Evolutionary conservation across 345 rosid species (phyloP).

Genomic region (Melaleuca alternifolia): DNA sequence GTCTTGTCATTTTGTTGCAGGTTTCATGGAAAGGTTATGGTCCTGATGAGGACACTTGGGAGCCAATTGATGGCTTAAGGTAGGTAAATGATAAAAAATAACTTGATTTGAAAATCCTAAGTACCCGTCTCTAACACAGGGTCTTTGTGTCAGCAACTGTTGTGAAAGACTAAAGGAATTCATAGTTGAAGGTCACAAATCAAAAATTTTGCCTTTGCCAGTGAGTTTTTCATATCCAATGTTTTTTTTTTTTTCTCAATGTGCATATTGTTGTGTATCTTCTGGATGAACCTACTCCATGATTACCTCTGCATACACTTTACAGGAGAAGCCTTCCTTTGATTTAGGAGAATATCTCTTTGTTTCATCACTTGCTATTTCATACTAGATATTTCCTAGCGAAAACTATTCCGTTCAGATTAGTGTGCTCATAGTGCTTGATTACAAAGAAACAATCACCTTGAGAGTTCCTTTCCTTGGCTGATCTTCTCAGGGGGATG

Average conservation of each 20-base stretch:
- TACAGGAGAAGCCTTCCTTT: neutral
- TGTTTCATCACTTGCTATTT: neutral
- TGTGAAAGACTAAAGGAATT: conserved; percentile 30
- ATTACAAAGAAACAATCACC: neutral
- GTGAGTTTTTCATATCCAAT: conserved; percentile 15
- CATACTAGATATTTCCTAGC: neutral
- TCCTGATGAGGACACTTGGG: conserved; percentile 52
- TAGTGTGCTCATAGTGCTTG: neutral
- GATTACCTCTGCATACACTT: neutral
- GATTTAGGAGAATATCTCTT: neutral
- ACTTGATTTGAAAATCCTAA: neutral
- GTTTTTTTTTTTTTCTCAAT: neutral
- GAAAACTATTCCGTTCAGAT: neutral
- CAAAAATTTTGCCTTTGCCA: conserved; percentile 48
- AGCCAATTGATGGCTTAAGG: conserved; percentile 50
- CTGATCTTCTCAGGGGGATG: conserved; percentile 32
- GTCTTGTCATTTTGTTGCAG: conserved; percentile 11
- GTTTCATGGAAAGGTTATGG: conserved; percentile 59
- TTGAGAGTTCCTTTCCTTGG: neutral
- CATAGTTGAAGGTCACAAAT: conserved; percentile 30
- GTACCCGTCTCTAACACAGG: neutral
- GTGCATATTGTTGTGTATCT: neutral
- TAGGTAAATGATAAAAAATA: conserved; percentile 4
- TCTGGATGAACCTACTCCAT: neutral
- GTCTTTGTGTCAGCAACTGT: conserved; percentile 28